Conservation (phyloP, 1,139 yeast genomes). For the Magnusiomyces magnusii region DNA sequence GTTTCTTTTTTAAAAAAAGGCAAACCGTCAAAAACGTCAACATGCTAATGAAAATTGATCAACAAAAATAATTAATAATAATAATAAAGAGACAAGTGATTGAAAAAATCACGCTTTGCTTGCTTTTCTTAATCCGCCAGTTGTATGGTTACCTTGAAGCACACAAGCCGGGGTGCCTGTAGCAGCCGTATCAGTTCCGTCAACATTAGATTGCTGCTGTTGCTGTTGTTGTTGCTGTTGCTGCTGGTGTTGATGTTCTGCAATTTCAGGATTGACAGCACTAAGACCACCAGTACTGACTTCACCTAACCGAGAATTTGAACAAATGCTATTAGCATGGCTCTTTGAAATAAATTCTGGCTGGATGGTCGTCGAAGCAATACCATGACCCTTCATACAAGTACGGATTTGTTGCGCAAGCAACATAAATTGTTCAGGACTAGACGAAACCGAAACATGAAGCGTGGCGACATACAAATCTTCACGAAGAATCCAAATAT, state of each 20-base stretch:
- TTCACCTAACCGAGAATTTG: background rate
- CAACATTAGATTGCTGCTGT: background rate
- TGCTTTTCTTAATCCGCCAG: conserved; percentile 14
- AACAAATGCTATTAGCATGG: conserved; percentile 3
- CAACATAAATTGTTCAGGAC: conserved; percentile 58
- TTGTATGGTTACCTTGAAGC: conserved; percentile 15
- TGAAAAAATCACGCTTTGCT: background rate
- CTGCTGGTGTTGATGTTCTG: too few species aligned
- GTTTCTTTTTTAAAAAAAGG: too few species aligned
- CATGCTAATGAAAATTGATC: background rate
- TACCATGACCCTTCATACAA: conserved; percentile 74
- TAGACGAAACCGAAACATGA: conserved; percentile 66
- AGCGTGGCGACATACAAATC: conserved; percentile 80
- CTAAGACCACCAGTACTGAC: conserved; percentile 3
- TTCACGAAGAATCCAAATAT: conserved; percentile 93
- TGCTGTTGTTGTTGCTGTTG: too few species aligned
- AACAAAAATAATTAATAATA: background rate
- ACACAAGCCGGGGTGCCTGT: conserved; percentile 12
- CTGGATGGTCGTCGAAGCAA: conserved; percentile 92
- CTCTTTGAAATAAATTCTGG: conserved; percentile 53
- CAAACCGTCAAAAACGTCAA: background rate
- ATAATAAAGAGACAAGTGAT: background rate
- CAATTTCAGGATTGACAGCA: background rate
- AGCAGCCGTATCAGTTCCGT: background rate
- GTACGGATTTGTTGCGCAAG: conserved; percentile 71